Evolutionary conservation across 2,329 filamentous ascomycete species (phyloP).

Genomic region (Ceratocystis smalleyi): DNA sequence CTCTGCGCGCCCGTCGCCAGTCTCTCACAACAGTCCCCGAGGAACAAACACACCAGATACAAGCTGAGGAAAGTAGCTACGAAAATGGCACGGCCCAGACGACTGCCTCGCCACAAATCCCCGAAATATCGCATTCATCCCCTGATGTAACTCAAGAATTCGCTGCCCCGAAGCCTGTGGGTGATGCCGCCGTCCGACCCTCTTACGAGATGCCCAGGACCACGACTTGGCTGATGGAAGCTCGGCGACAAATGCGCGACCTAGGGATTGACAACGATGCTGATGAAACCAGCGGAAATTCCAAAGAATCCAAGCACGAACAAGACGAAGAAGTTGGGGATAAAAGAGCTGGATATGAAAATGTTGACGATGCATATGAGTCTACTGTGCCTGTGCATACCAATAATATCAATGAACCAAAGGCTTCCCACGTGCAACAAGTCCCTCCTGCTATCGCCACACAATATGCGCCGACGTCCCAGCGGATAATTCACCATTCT

Average conservation of each 20-base stretch:
- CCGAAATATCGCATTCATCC: conserved; percentile 15
- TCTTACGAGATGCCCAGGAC: conserved; percentile 2
- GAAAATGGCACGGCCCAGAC: conserved; percentile 11
- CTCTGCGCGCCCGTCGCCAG: conserved; percentile 7
- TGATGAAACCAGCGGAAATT: not conserved
- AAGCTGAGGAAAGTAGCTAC: conserved; percentile 13
- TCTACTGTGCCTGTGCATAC: conserved; percentile 10
- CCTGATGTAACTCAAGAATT: conserved; percentile 8
- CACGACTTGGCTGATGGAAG: conserved; percentile 11
- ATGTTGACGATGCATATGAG: conserved; percentile 12
- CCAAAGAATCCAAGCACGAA: conserved; percentile 1
- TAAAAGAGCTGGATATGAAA: conserved; percentile 2
- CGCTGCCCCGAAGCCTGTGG: not conserved
- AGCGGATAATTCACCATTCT: not conserved
- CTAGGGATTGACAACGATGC: conserved; percentile 12
- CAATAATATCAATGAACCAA: not conserved
- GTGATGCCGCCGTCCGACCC: not conserved
- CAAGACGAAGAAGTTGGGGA: not conserved
- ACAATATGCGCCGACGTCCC: not conserved
- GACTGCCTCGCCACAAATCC: conserved; percentile 10
- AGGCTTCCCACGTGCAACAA: not conserved
- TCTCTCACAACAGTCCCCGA: conserved; percentile 15
- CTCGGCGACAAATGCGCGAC: conserved; percentile 14
- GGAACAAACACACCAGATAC: conserved; percentile 14
- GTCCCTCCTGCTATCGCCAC: not conserved